Conservation (phyloP, 768 basidiomycete genomes). For the Sarcodon aspratus region DNA sequence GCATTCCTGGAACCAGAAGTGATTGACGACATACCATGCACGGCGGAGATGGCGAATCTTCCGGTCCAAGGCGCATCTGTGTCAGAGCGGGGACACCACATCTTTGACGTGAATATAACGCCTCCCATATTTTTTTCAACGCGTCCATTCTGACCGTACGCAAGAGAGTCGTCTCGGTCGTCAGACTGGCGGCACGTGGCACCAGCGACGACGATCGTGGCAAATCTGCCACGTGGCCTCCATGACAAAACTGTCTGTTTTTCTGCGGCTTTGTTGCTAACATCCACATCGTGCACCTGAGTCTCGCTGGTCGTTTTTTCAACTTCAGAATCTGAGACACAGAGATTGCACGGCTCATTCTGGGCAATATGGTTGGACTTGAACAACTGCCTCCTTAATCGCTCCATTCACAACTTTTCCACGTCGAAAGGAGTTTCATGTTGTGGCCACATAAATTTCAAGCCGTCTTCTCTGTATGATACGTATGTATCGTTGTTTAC, state of each 20-base stretch:
- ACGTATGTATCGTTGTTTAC: background rate
- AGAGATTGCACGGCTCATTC: background rate
- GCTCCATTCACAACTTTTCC: background rate
- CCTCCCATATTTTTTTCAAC: too few species aligned
- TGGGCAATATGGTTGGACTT: background rate
- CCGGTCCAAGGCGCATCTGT: constrained; percentile 51
- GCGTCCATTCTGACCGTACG: too few species aligned
- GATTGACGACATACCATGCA: constrained; percentile 43
- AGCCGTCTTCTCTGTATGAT: background rate
- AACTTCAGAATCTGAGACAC: background rate
- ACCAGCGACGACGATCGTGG: too few species aligned
- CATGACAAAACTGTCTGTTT: too few species aligned
- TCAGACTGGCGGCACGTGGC: too few species aligned
- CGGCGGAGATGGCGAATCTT: constrained; percentile 37
- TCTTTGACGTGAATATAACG: too few species aligned
- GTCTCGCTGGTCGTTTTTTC: too few species aligned
- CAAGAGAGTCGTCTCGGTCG: too few species aligned
- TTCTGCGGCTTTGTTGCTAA: too few species aligned
- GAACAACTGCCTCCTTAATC: background rate
- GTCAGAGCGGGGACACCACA: constrained; percentile 28
- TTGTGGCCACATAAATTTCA: background rate
- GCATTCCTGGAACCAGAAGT: background rate
- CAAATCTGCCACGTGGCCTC: too few species aligned
- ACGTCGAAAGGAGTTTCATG: background rate
- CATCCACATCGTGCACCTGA: too few species aligned